A percentile compares a stretch with the other conserved stretches of the same genome.
Evolutionary conservation across 2,329 filamentous ascomycete genomes (phyloP).

Genomic region (Sodiomyces alkalinus): DNA sequence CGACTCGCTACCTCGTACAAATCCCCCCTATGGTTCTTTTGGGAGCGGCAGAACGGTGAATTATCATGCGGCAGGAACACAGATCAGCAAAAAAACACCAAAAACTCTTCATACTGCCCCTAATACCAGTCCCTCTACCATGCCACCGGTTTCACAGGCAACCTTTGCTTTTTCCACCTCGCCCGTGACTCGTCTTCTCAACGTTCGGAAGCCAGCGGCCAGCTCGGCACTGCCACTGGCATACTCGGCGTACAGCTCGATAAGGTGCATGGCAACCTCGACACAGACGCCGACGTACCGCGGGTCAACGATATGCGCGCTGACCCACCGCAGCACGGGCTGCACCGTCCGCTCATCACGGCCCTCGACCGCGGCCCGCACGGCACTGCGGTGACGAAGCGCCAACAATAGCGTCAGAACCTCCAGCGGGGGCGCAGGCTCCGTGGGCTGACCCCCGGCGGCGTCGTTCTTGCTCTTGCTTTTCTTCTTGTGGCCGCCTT

Average conservation of each 20-base stretch:
- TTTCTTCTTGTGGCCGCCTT: neutral
- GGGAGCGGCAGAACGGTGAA: neutral
- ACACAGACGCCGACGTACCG: slow-evolving; percentile 68
- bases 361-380: slow-evolving; percentile 64
- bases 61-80: neutral
- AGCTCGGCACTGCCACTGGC: slow-evolving; percentile 60
- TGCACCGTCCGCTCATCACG: slow-evolving; percentile 70
- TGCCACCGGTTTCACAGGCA: slow-evolving; percentile 69
- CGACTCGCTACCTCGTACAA: neutral
- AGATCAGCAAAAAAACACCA: neutral
- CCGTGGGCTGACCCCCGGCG: slow-evolving; percentile 10
- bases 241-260: slow-evolving; percentile 79
- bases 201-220: slow-evolving; percentile 49
- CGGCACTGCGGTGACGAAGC: slow-evolving; percentile 73
- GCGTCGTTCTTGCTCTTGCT: neutral
- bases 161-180: slow-evolving; percentile 75
- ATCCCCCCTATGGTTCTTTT: neutral
- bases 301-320: slow-evolving; percentile 67
- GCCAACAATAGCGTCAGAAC: slow-evolving; percentile 69
- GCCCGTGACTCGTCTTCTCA: slow-evolving; percentile 55
- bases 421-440: slow-evolving; percentile 40
- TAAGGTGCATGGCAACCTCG: slow-evolving; percentile 65
- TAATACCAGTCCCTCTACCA: slow-evolving; percentile 60
- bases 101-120: slow-evolving; percentile 16
- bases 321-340: slow-evolving; percentile 72